Conservation (phyloP, 352 stramenopile genomes). For the Globisporangium parvum region DNA sequence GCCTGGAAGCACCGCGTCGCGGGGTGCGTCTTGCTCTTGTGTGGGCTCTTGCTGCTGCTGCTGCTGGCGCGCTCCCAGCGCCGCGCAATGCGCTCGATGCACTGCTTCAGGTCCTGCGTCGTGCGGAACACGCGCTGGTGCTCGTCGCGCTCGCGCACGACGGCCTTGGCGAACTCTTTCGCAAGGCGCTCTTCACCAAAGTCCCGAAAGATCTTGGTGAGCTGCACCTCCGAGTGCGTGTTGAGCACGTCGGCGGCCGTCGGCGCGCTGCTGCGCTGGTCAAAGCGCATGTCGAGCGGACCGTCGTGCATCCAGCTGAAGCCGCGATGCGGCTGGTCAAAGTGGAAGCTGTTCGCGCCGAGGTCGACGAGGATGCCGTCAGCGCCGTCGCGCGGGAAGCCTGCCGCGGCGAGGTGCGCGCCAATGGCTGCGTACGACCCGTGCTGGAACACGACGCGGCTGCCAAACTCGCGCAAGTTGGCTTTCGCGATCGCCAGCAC, state of each 20-base stretch:
- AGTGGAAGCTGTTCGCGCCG: conserved; percentile 80
- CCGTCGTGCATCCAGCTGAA: conserved; percentile 75
- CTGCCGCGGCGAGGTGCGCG: conserved; percentile 25
- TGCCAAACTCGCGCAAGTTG: conserved; percentile 40
- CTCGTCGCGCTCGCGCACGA: conserved; percentile 62
- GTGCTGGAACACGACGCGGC: conserved; percentile 44
- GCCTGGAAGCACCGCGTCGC: conserved; percentile 76
- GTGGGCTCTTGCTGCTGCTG: conserved; percentile 2
- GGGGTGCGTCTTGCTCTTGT: too few species aligned
- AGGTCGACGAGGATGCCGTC: conserved; percentile 75
- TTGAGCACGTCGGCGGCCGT: conserved; percentile 71
- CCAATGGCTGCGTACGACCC: conserved; percentile 60
- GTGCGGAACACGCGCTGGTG: conserved; percentile 38
- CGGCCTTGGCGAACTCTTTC: conserved; percentile 79
- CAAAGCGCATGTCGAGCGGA: conserved; percentile 77
- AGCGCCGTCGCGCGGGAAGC: conserved; percentile 39
- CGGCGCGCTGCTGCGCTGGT: conserved; percentile 25
- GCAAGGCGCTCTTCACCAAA: conserved; percentile 70
- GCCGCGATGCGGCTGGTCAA: conserved; percentile 55
- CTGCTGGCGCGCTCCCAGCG: conserved; percentile 37
- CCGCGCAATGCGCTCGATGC: conserved; percentile 70
- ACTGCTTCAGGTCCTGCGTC: conserved; percentile 61
- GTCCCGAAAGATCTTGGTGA: conserved; percentile 65
- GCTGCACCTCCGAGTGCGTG: conserved; percentile 59
- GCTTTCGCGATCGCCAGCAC: conserved; percentile 47